Evolutionary conservation across 2,329 filamentous ascomycete genomes (phyloP), one percentile per base, ranked within the genome.

Genomic region (Verticillium klebahnii): DNA sequence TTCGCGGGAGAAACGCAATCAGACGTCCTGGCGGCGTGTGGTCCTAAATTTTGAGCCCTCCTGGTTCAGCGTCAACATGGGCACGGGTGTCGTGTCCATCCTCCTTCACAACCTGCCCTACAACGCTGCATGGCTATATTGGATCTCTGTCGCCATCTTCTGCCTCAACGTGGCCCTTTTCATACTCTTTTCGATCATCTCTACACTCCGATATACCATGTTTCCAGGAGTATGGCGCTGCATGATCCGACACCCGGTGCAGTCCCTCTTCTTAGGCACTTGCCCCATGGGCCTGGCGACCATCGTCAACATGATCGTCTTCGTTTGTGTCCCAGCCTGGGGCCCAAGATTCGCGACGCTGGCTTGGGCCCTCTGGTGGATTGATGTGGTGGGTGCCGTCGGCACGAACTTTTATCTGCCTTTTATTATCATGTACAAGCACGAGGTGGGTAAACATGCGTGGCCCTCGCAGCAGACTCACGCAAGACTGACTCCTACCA

Each of bases 231-330:
- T 90, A 34, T 91, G 87, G 82, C 69, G 62, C 0, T 84, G 82
- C n/a, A 89, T 92, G 88, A 81, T 91, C 36, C 75, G 77, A 2
- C 86, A 92, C 69, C 87, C 87, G 0, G 82, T 81, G 1, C 87
- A 92, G 69, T 87, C 85, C 1, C 78, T 92, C 60, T 92, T 91
- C 66, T 74, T 92, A 3, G 89, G 85, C 0, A 88, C 86, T 0
- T 82, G 89, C 37, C 88, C 88, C 0, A 90, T 90, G 85, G 87
- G 82, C 0, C 82, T 91, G 62, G 84, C 86, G 0, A 90, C 87
- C 1, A 85, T 91, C 52, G 82, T 90, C 63, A 86, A 87, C 64
- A 86, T 88, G 81, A 83, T 85, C 70, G 78, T 86, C 17, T 78
- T 85, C 34, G 77, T 85, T 34, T 89, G 87, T 70, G 77, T 82